phyloP scores from a whole-genome alignment of 352 stramenopile species.

The Globisporangium yorkense region DNA sequence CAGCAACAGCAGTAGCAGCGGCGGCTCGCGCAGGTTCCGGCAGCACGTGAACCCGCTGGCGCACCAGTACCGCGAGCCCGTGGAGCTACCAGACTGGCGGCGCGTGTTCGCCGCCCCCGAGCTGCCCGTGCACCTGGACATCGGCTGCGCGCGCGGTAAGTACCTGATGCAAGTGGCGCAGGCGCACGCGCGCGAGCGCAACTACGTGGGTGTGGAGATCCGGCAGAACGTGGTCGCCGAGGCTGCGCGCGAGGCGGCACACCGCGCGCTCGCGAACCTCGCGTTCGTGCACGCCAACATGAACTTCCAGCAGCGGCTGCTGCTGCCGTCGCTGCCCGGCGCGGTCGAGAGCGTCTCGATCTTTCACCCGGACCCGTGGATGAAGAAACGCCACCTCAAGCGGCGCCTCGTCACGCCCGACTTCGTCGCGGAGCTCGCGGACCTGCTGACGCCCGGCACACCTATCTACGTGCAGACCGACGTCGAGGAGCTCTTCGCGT shows the following conservation, averaged over 20 bases:
- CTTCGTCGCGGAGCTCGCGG: constrained; percentile 61
- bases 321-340: constrained; percentile 56
- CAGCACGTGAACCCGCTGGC: constrained; percentile 85
- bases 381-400: constrained; percentile 87
- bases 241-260: constrained; percentile 35
- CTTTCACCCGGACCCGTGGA: constrained; percentile 86
- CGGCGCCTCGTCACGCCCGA: constrained; percentile 62
- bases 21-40: constrained; percentile 50
- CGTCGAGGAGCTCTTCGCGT: constrained; percentile 73
- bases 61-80: constrained; percentile 50
- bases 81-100: constrained; percentile 59
- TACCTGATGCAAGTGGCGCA: constrained; percentile 69
- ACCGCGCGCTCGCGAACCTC: constrained; percentile 51
- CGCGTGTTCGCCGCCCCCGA: constrained; percentile 34
- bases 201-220: constrained; percentile 86
- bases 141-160: constrained; percentile 67
- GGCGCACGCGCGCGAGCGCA: constrained; percentile 24
- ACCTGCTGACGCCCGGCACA: constrained; percentile 40
- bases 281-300: constrained; percentile 82
- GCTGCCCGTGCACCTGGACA: constrained; percentile 78
- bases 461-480: constrained; percentile 82
- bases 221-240: constrained; percentile 69
- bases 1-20: not conserved
- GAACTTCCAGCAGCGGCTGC: constrained; percentile 62
- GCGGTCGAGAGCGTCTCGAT: constrained; percentile 74